Percentiles rank a stretch among this genome's conserved stretches.
phyloP scores from a whole-genome alignment of 306 rosid species.

The Morella rubra region DNA sequence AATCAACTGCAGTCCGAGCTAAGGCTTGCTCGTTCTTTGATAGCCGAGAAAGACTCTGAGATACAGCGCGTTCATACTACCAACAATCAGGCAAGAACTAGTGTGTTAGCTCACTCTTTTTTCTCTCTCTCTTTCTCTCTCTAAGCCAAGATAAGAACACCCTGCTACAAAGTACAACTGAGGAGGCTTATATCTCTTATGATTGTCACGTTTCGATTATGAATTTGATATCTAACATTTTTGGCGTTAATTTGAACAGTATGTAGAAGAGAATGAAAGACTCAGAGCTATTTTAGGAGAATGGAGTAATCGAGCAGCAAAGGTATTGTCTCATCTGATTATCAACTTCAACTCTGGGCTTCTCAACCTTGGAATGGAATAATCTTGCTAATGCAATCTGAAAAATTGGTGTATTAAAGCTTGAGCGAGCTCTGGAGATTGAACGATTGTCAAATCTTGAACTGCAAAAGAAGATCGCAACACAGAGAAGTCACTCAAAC shows the following conservation, averaged over 20 bases:
- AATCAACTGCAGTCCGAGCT: constrained; percentile 88
- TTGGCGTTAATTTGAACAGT: constrained; percentile 38
- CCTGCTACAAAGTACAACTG: no score
- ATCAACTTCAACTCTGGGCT: constrained; percentile 3
- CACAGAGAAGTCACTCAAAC: constrained; percentile 32
- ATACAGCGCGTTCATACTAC: constrained; percentile 75
- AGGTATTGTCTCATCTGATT: constrained; percentile 48
- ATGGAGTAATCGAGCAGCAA: constrained; percentile 97
- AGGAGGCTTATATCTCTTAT: no score
- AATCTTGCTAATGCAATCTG: not conserved
- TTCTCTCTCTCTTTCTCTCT: no score
- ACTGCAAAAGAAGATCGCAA: constrained; percentile 51
- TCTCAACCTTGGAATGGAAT: not conserved
- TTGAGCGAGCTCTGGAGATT: constrained; percentile 56
- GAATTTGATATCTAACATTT: not conserved
- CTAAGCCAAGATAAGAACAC: no score
- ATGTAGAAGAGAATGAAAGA: constrained; percentile 97
- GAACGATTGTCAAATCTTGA: constrained; percentile 55
- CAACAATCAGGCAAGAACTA: constrained; percentile 68
- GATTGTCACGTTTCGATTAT: not conserved
- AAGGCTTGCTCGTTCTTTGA: constrained; percentile 90
- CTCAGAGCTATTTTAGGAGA: constrained; percentile 92
- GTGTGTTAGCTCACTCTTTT: not conserved
- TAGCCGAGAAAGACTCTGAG: constrained; percentile 90
- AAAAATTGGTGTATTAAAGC: constrained; percentile 29